A percentile compares a stretch with the other conserved stretches of the same genome.
These are phyloP conservation scores for Ophiosphaerella herpotricha DNA, from an alignment of 2,329 filamentous ascomycete species.

Conservation along the genomic window DNA sequence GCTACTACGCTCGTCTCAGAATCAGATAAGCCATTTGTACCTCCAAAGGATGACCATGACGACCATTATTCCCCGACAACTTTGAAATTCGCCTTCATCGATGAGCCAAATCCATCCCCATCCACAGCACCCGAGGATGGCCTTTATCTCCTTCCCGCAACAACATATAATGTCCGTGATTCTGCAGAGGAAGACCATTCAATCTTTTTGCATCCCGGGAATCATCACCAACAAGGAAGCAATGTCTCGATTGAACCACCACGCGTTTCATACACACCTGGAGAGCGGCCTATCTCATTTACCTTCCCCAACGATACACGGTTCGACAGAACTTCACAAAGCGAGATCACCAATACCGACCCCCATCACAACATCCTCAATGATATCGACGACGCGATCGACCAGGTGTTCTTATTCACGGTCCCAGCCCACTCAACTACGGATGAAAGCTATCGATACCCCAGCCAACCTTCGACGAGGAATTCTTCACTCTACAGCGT, in stretches of 20 bases:
- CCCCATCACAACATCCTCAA: conserved; percentile 21
- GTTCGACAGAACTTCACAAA: conserved; percentile 18
- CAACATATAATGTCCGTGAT: conserved; percentile 23
- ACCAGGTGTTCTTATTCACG: conserved; percentile 27
- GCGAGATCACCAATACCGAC: conserved; percentile 7
- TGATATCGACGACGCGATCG: conserved; percentile 32
- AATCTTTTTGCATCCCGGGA: conserved; percentile 15
- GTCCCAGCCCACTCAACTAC: background rate
- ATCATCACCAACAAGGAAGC: conserved; percentile 4
- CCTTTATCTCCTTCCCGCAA: conserved; percentile 26
- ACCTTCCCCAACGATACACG: conserved; percentile 14
- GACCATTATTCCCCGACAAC: conserved; percentile 3
- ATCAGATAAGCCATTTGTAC: conserved; percentile 9
- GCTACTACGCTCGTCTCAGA: conserved; percentile 17
- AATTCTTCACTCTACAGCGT: background rate
- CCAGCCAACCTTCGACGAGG: background rate
- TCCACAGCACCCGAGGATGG: conserved; percentile 15
- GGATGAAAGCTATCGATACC: background rate
- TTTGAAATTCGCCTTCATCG: conserved; percentile 16
- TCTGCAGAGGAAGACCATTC: conserved; percentile 4
- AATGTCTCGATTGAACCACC: conserved; percentile 2
- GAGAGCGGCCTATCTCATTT: conserved; percentile 22
- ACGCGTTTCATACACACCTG: conserved; percentile 13
- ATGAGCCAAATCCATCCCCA: conserved; percentile 6
- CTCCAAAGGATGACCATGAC: conserved; percentile 8